Evolutionary conservation across 257 asterid species (phyloP).

Genomic region (Linaria vulgaris): DNA sequence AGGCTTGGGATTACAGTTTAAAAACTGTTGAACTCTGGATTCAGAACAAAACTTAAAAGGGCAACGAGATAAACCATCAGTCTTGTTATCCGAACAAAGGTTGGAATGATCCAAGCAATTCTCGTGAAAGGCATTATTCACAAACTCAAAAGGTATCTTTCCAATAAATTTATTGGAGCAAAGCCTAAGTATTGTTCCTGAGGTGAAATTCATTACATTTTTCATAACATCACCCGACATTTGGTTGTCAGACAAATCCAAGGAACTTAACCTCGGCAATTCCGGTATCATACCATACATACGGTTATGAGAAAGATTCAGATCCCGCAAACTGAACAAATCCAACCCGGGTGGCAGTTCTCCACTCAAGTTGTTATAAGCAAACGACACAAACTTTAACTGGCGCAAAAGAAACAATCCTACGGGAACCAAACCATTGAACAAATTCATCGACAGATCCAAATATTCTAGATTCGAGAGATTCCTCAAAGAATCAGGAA

Average conservation of each 20-base stretch:
- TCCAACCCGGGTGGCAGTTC: constrained; percentile 30
- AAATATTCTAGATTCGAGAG: constrained; percentile 21
- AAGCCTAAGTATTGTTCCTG: constrained; percentile 18
- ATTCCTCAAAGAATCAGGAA: constrained; percentile 33
- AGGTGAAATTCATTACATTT: constrained; percentile 16
- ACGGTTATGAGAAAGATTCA: constrained; percentile 34
- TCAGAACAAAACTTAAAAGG: constrained; percentile 28
- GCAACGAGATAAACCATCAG: constrained; percentile 14
- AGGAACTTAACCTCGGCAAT: constrained; percentile 8
- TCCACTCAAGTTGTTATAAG: constrained; percentile 30
- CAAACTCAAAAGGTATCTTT: constrained; percentile 31
- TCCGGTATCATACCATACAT: constrained; percentile 32
- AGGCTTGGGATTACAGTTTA: constrained; percentile 13
- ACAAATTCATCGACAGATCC: constrained; percentile 32
- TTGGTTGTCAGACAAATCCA: constrained; percentile 41
- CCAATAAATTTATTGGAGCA: constrained; percentile 33
- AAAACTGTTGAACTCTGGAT: constrained; percentile 5
- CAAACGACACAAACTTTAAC: constrained; percentile 18
- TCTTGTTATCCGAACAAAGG: constrained; percentile 29
- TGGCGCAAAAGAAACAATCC: constrained; percentile 26
- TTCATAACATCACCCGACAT: constrained; percentile 29
- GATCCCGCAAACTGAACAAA: not conserved
- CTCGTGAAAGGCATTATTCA: constrained; percentile 16
- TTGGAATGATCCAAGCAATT: constrained; percentile 32
- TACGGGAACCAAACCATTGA: constrained; percentile 1